A percentile compares a stretch with the other conserved stretches of the same genome.
Evolutionary conservation across 2,329 filamentous ascomycete genomes (phyloP).

Genomic region (Fusarium praegraminearum): DNA sequence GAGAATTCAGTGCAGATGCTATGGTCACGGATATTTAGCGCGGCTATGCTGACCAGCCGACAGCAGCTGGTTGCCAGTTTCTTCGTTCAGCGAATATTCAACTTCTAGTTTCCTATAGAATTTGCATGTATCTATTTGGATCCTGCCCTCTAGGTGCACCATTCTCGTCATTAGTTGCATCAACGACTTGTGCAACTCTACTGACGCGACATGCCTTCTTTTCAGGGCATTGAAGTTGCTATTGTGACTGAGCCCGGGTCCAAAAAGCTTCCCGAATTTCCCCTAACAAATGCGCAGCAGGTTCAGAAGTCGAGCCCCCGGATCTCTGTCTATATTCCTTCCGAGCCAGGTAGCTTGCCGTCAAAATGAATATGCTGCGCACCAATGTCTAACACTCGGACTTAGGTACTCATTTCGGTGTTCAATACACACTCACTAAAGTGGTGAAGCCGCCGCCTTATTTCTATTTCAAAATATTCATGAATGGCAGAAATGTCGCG

Average conservation of each 20-base stretch:
- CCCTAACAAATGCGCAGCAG: constrained; percentile 61
- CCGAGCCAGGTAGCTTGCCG: constrained; percentile 59
- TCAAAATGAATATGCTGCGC: too few relatives aligned
- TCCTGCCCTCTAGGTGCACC: background rate
- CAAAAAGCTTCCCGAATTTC: constrained; percentile 63
- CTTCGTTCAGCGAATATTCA: background rate
- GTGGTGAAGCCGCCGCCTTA: constrained; percentile 53
- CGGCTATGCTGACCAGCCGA: constrained; percentile 9
- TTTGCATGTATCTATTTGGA: background rate
- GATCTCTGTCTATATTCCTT: constrained; percentile 69
- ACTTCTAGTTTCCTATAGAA: background rate
- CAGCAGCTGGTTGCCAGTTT: constrained; percentile 26
- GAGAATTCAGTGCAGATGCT: too few relatives aligned
- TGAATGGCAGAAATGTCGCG: constrained; percentile 65
- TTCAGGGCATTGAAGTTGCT: constrained; percentile 62
- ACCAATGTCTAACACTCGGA: constrained; percentile 9
- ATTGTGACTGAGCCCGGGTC: constrained; percentile 54
- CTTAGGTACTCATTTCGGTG: constrained; percentile 64
- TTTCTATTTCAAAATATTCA: constrained; percentile 66
- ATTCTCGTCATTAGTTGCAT: background rate
- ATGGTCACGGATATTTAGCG: background rate
- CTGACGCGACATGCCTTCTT: constrained; percentile 58
- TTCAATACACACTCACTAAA: constrained; percentile 61
- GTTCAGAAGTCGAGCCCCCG: constrained; percentile 55
- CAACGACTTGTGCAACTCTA: background rate